Evolutionary conservation across 2,329 filamentous ascomycete genomes (phyloP).

Genomic region (Gyromitra esculenta): DNA sequence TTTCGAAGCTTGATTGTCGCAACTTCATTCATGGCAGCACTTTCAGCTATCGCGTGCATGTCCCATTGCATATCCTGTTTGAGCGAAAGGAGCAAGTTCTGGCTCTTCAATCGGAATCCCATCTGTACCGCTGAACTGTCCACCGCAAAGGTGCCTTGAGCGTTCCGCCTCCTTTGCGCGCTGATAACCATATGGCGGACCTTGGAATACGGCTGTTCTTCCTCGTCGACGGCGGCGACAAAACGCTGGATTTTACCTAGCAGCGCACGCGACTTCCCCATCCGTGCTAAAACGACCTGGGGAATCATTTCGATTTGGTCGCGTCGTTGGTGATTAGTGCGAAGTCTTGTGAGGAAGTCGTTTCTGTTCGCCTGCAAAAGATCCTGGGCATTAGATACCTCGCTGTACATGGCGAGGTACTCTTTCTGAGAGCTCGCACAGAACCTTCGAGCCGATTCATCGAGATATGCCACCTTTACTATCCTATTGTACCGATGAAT

Average conservation of each 20-base stretch:
- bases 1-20: background rate
- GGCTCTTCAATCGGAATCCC: conserved; percentile 43
- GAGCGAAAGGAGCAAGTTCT: conserved; percentile 30
- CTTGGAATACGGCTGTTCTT: conserved; percentile 66
- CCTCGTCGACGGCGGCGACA: conserved; percentile 59
- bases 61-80: conserved; percentile 34
- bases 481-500: conserved; percentile 72
- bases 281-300: conserved; percentile 8
- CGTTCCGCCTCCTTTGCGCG: conserved; percentile 59
- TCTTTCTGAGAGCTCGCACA: conserved; percentile 65
- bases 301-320: conserved; percentile 37
- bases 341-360: conserved; percentile 45
- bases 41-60: conserved; percentile 16
- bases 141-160: conserved; percentile 57
- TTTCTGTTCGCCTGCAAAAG: conserved; percentile 56
- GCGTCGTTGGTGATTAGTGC: conserved; percentile 35
- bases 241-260: conserved; percentile 56
- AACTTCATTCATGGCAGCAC: background rate
- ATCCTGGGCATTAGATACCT: conserved; percentile 57
- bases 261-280: conserved; percentile 33
- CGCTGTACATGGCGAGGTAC: conserved; percentile 62
- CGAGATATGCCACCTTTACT: conserved; percentile 69
- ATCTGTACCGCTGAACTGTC: conserved; percentile 52
- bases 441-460: conserved; percentile 73
- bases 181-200: conserved; percentile 64